Evolutionary conservation across 768 basidiomycete species (phyloP).

Genomic region (Mycena capillaripes): DNA sequence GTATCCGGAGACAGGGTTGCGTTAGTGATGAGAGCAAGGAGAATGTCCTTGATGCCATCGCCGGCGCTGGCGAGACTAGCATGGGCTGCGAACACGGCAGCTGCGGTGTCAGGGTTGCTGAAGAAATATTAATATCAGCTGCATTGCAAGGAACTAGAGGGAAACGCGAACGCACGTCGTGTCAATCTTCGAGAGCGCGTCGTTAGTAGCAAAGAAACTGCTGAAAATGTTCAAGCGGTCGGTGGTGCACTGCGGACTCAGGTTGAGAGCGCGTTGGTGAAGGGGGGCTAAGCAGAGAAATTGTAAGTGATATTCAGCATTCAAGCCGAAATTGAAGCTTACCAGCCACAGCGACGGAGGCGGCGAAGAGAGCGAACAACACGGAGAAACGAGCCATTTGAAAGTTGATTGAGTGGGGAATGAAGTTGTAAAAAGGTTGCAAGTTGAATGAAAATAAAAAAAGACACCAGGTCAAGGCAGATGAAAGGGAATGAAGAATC

Average conservation of each 20-base stretch:
- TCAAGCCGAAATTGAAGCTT: neutral
- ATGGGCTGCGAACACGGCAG: constrained; percentile 32
- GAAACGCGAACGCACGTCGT: constrained; percentile 26
- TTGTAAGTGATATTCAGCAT: neutral
- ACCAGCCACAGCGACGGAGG: constrained; percentile 23
- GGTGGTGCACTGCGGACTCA: constrained; percentile 36
- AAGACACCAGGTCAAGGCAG: constrained; percentile 36
- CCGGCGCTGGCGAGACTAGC: constrained; percentile 35
- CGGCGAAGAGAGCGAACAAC: constrained; percentile 29
- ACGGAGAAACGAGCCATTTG: constrained; percentile 40
- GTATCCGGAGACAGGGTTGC: constrained; percentile 36
- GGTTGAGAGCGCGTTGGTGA: constrained; percentile 6
- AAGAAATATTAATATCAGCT: neutral
- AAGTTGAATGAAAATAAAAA: constrained; percentile 21
- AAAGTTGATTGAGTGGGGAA: neutral
- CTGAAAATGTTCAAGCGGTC: constrained; percentile 43
- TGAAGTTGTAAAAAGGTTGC: neutral
- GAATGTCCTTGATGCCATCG: constrained; percentile 38
- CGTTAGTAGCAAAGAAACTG: constrained; percentile 37
- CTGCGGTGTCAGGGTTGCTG: constrained; percentile 34
- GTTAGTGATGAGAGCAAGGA: constrained; percentile 37
- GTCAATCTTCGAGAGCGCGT: constrained; percentile 39
- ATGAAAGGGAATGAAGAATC: constrained; percentile 27
- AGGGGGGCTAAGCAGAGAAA: constrained; percentile 11
- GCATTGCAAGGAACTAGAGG: neutral